phyloP scores from a whole-genome alignment of 345 rosid species.

The Syzygium grande region DNA sequence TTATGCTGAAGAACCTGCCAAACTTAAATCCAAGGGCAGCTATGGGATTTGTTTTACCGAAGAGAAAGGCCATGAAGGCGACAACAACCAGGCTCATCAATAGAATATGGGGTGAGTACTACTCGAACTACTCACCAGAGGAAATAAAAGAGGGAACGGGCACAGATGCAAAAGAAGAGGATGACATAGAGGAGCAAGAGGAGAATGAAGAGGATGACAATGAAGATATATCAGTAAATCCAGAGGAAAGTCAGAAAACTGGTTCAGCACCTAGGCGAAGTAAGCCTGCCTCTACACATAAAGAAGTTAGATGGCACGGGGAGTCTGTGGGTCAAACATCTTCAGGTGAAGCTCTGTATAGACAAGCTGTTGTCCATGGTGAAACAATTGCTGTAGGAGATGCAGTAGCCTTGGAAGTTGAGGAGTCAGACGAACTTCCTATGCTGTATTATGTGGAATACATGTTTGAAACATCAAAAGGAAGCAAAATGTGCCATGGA shows the following conservation, averaged over 20 bases:
- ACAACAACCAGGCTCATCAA: conserved; percentile 72
- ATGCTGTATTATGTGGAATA: conserved; percentile 54
- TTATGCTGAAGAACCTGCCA: conserved; percentile 22
- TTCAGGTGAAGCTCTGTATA: conserved; percentile 39
- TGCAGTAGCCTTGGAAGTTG: conserved; percentile 29
- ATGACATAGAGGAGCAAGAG: conserved; percentile 33
- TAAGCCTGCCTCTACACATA: conserved; percentile 12
- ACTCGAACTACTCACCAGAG: conserved; percentile 53
- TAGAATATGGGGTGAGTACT: conserved; percentile 83
- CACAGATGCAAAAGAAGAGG: conserved; percentile 22
- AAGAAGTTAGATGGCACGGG: conserved; percentile 51
- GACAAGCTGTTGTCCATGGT: conserved; percentile 39
- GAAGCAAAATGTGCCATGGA: conserved; percentile 56
- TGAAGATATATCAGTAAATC: conserved; percentile 17
- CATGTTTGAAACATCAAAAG: conserved; percentile 41
- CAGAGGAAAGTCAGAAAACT: conserved; percentile 7
- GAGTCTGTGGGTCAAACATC: conserved; percentile 23
- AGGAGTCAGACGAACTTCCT: conserved; percentile 29
- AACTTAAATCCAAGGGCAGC: conserved; percentile 66
- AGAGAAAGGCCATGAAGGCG: conserved; percentile 71
- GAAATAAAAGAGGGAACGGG: conserved; percentile 22
- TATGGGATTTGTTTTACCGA: conserved; percentile 34
- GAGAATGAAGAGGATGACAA: conserved; percentile 41
- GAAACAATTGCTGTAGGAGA: conserved; percentile 39
- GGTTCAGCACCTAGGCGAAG: conserved; percentile 10